Percentiles rank a stretch among this genome's conserved stretches.
Evolutionary conservation across 2,329 filamentous ascomycete genomes (phyloP).

Genomic region (Chaetomiaceae sp.): DNA sequence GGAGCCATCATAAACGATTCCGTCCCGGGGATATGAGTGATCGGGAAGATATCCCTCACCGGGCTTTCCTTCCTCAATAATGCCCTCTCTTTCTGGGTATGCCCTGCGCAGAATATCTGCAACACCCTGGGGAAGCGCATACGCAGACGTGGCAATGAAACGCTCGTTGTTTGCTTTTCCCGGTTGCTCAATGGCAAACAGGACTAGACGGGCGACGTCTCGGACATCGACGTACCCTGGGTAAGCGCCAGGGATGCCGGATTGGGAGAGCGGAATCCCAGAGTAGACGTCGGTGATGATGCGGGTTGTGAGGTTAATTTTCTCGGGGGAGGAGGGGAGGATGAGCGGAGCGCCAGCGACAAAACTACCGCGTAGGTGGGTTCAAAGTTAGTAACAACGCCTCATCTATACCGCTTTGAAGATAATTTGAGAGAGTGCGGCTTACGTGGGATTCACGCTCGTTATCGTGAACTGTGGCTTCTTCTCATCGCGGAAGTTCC

Average conservation of each 20-base stretch:
- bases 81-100: conserved; percentile 32
- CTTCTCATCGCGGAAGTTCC: conserved; percentile 32
- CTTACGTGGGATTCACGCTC: conserved; percentile 34
- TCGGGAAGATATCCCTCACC: conserved; percentile 36
- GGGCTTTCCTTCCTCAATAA: conserved; percentile 35
- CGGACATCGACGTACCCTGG: conserved; percentile 38
- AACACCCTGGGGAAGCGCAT: conserved; percentile 33
- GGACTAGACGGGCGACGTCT: conserved; percentile 39
- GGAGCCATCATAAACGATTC: conserved; percentile 22
- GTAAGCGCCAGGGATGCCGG: conserved; percentile 23
- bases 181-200: conserved; percentile 35
- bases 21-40: conserved; percentile 14
- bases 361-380: conserved; percentile 29
- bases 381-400: conserved; percentile 18
- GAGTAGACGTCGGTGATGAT: neutral
- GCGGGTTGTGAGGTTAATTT: conserved; percentile 32
- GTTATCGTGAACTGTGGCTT: conserved; percentile 37
- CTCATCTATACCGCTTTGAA: no score
- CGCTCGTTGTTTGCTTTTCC: conserved; percentile 36
- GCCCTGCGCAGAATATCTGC: conserved; percentile 38
- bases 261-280: conserved; percentile 20
- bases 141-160: conserved; percentile 34
- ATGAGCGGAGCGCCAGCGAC: conserved; percentile 38
- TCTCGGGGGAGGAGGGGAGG: conserved; percentile 27
- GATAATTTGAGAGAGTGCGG: neutral